Evolutionary conservation across 2,329 filamentous ascomycete genomes (phyloP).

Genomic region (Capronia americana): DNA sequence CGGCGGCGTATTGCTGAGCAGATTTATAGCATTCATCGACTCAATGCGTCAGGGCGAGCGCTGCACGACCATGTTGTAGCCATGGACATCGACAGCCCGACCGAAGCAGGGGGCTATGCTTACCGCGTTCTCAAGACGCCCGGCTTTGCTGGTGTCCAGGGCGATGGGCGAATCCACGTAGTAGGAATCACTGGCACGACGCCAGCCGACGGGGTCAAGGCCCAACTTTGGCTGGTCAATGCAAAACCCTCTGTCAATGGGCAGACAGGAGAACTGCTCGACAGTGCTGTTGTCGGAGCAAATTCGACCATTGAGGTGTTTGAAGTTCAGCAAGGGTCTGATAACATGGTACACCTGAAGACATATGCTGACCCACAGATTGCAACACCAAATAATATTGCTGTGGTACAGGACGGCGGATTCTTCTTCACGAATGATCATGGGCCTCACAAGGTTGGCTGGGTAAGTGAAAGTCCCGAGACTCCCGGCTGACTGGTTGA

Average conservation of each 20-base stretch:
- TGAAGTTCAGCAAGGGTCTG: conserved; percentile 39
- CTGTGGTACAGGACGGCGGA: conserved; percentile 44
- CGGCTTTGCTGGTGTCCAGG: conserved; percentile 39
- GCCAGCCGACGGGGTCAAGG: conserved; percentile 32
- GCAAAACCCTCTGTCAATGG: conserved; percentile 44
- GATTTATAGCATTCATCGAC: conserved; percentile 30
- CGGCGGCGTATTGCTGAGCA: not conserved
- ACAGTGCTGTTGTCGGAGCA: conserved; percentile 43
- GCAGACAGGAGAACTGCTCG: conserved; percentile 43
- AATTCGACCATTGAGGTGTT: conserved; percentile 50
- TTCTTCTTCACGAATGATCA: conserved; percentile 51
- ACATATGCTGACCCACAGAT: conserved; percentile 44
- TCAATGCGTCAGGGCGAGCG: conserved; percentile 39
- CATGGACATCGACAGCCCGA: conserved; percentile 41
- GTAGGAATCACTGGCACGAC: conserved; percentile 38
- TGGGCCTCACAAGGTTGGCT: conserved; percentile 41
- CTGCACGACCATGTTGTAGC: conserved; percentile 42
- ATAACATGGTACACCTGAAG: conserved; percentile 44
- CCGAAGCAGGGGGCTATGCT: conserved; percentile 20
- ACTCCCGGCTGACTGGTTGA: not conserved
- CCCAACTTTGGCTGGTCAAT: conserved; percentile 44
- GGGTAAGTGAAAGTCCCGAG: not conserved
- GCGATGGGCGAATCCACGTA: conserved; percentile 46
- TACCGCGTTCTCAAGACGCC: conserved; percentile 38
- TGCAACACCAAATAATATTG: conserved; percentile 47